These are phyloP conservation scores for Entonaema liquescens DNA, from an alignment of 495 filamentous ascomycete genomes.

Conservation along the genomic window DNA sequence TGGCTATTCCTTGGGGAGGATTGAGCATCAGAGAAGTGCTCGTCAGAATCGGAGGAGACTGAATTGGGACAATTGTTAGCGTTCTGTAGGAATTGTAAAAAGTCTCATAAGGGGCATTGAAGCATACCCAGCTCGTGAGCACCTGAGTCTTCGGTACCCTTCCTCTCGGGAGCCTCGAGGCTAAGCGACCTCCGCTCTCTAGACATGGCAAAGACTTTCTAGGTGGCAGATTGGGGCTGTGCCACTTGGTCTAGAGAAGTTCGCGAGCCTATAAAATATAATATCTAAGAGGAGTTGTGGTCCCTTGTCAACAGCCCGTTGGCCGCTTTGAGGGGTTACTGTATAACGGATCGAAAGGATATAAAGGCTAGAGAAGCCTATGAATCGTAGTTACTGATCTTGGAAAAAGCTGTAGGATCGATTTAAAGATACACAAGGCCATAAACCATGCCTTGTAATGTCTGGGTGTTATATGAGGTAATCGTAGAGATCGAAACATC, in stretches of 20 bases:
- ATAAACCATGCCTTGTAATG: constrained; percentile 17
- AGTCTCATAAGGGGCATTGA: not conserved
- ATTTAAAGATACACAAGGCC: constrained; percentile 13
- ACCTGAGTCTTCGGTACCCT: constrained; percentile 77
- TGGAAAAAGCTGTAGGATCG: constrained; percentile 32
- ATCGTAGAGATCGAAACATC: constrained; percentile 40
- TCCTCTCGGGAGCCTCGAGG: constrained; percentile 71
- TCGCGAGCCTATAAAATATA: constrained; percentile 2
- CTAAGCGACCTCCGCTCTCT: constrained; percentile 51
- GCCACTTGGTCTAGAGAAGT: not conserved
- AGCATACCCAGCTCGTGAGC: constrained; percentile 81
- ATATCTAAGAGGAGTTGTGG: constrained; percentile 14
- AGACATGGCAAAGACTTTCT: constrained; percentile 42
- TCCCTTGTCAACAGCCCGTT: constrained; percentile 12
- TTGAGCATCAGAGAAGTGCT: constrained; percentile 91
- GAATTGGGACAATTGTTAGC: constrained; percentile 22
- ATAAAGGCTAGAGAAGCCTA: constrained; percentile 22
- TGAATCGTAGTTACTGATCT: constrained; percentile 23
- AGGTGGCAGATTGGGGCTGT: not conserved
- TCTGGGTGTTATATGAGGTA: constrained; percentile 26
- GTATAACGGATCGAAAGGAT: constrained; percentile 28
- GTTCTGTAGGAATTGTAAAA: not conserved
- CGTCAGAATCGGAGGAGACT: constrained; percentile 78
- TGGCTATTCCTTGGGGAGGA: constrained; percentile 67
- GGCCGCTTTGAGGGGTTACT: constrained; percentile 26